Conservation (phyloP, 805 yeast species). For the Cyberlindnera nakhonratchasimensis region DNA sequence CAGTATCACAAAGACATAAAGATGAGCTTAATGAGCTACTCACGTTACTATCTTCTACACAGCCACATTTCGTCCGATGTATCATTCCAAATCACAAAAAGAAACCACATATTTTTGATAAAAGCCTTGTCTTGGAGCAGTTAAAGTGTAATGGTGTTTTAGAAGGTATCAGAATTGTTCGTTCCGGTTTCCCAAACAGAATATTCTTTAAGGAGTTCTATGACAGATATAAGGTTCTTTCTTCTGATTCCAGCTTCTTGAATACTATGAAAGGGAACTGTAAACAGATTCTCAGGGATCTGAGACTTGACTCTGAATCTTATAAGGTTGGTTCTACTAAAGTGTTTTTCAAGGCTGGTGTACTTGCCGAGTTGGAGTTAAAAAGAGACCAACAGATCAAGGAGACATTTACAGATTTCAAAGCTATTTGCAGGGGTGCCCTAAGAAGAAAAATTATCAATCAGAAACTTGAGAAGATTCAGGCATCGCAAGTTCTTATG, state of each 20-base stretch:
- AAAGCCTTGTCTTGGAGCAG: slow-evolving; percentile 77
- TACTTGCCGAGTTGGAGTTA: slow-evolving; percentile 83
- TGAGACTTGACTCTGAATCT: slow-evolving; percentile 67
- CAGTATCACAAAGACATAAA: slow-evolving; percentile 86
- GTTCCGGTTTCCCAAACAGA: slow-evolving; percentile 96
- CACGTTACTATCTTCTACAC: slow-evolving; percentile 70
- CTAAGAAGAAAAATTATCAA: slow-evolving; percentile 47
- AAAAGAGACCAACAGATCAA: slow-evolving; percentile 64
- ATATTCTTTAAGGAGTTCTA: slow-evolving; percentile 79
- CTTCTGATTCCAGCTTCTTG: slow-evolving; percentile 41
- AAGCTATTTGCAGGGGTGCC: slow-evolving; percentile 64
- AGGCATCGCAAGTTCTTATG: slow-evolving; percentile 68
- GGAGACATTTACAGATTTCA: slow-evolving; percentile 54
- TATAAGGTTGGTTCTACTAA: slow-evolving; percentile 92
- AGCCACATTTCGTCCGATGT: slow-evolving; percentile 96
- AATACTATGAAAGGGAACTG: slow-evolving; percentile 61
- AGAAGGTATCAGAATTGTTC: slow-evolving; percentile 95
- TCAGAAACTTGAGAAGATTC: slow-evolving; percentile 51
- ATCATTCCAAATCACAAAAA: slow-evolving; percentile 85
- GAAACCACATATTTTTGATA: slow-evolving; percentile 67
- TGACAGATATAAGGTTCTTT: slow-evolving; percentile 68
- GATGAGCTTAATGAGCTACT: slow-evolving; percentile 74
- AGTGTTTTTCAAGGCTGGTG: slow-evolving; percentile 94
- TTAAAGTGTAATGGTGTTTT: slow-evolving; percentile 95
- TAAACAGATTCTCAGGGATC: slow-evolving; percentile 59